Conservation (phyloP, 2,329 filamentous ascomycete genomes). For the Colletotrichum chrysophilum region DNA sequence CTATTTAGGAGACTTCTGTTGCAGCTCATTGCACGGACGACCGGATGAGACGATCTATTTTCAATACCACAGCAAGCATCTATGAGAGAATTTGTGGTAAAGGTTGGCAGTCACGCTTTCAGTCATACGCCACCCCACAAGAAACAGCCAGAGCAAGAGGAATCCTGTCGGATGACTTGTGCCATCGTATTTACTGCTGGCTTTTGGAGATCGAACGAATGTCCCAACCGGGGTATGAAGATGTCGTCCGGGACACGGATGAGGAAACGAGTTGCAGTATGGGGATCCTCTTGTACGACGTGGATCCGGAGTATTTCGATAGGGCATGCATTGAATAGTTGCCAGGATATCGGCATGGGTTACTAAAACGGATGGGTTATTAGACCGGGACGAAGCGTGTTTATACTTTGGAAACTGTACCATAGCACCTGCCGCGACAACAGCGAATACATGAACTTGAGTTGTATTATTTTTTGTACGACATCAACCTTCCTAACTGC, state of each 20-base stretch:
- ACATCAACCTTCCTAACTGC: too few species aligned
- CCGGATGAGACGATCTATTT: background rate
- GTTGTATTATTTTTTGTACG: too few species aligned
- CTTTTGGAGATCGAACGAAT: background rate
- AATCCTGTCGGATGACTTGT: background rate
- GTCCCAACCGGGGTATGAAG: background rate
- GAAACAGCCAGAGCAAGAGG: background rate
- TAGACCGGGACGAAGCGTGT: background rate
- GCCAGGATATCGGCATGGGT: background rate
- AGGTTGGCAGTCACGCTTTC: background rate
- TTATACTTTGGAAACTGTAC: background rate
- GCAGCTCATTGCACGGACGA: background rate
- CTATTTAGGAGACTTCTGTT: background rate
- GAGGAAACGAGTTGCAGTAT: background rate
- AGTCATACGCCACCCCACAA: background rate
- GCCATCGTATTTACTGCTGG: too few species aligned
- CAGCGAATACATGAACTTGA: background rate
- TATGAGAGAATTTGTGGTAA: background rate
- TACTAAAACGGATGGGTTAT: background rate
- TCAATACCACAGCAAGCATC: background rate
- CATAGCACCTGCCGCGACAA: background rate
- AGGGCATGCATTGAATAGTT: background rate
- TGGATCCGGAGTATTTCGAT: background rate
- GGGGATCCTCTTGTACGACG: background rate
- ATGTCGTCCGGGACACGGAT: background rate